These are phyloP conservation scores for Quillaja saponaria DNA, from an alignment of 306 rosid genomes.

Conservation along the genomic window DNA sequence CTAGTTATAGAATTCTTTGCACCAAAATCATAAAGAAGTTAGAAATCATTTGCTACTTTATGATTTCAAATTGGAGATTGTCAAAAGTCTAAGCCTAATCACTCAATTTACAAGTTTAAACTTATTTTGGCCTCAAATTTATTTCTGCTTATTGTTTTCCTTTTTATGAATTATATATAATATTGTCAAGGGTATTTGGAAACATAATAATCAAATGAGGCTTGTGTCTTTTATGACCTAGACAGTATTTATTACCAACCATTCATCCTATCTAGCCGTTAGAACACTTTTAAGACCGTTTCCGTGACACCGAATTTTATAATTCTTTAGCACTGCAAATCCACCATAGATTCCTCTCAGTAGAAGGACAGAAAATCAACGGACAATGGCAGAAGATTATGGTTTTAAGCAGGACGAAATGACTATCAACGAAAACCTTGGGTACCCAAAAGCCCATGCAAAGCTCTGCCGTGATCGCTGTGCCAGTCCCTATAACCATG, in stretches of 20 bases:
- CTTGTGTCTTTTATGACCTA: background rate
- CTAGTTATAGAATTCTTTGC: slow-evolving; percentile 16
- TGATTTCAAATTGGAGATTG: slow-evolving; percentile 22
- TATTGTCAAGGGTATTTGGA: background rate
- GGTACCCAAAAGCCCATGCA: slow-evolving; percentile 73
- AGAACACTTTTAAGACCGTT: slow-evolving; percentile 22
- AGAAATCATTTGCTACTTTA: slow-evolving; percentile 17
- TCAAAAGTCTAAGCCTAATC: background rate
- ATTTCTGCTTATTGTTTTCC: too few relatives aligned
- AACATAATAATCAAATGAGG: too few relatives aligned
- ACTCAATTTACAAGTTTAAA: background rate
- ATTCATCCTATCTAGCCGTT: slow-evolving; percentile 57
- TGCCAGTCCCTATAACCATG: slow-evolving; percentile 54
- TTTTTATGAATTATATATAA: too few relatives aligned
- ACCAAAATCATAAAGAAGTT: slow-evolving; percentile 19
- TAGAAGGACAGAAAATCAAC: slow-evolving; percentile 20
- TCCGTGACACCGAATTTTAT: slow-evolving; percentile 33
- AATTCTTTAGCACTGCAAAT: background rate
- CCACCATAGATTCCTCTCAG: background rate
- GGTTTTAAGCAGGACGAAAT: slow-evolving; percentile 63
- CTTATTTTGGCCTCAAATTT: too few relatives aligned
- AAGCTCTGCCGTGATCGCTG: slow-evolving; percentile 66
- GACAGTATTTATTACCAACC: slow-evolving; percentile 8
- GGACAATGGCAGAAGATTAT: slow-evolving; percentile 61
- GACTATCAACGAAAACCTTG: slow-evolving; percentile 60